Conservation (phyloP, 1,284 basidiomycete species). For the Sporisorium exsertum region DNA sequence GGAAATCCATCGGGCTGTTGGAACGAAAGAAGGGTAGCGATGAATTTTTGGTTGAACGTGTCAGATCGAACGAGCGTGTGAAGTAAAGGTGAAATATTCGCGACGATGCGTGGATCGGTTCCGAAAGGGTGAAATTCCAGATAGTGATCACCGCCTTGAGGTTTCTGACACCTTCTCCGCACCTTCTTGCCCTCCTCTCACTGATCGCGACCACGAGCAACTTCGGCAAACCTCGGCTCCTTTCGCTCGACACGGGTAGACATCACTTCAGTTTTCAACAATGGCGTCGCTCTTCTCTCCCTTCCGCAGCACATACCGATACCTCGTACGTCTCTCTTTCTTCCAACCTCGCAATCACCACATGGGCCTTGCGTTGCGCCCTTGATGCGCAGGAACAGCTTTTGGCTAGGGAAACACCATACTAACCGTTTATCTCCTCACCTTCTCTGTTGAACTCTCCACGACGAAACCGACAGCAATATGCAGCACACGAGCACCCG, state of each 20-base stretch:
- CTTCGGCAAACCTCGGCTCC: not conserved
- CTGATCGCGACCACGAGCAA: not conserved
- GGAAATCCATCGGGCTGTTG: too few species aligned
- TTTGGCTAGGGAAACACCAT: not conserved
- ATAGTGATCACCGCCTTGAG: not conserved
- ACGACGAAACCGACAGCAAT: constrained; percentile 72
- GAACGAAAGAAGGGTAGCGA: too few species aligned
- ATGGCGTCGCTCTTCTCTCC: constrained; percentile 60
- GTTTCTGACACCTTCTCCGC: not conserved
- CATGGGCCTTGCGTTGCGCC: too few species aligned
- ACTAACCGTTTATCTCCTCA: too few species aligned
- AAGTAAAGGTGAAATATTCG: not conserved
- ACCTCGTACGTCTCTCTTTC: constrained; percentile 54
- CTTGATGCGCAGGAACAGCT: not conserved
- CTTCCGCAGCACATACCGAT: constrained; percentile 61
- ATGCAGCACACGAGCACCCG: constrained; percentile 89
- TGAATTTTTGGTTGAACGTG: too few species aligned
- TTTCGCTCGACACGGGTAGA: too few species aligned
- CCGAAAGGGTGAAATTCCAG: not conserved
- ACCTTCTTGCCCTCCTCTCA: not conserved
- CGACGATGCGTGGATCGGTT: not conserved
- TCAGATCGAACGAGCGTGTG: not conserved
- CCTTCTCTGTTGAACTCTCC: not conserved
- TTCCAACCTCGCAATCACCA: not conserved
- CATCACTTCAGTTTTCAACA: too few species aligned